Evolutionary conservation across 2,329 filamentous ascomycete species (phyloP), one percentile per base, ranked within the genome.

Genomic region (Aspergillus sp.): DNA sequence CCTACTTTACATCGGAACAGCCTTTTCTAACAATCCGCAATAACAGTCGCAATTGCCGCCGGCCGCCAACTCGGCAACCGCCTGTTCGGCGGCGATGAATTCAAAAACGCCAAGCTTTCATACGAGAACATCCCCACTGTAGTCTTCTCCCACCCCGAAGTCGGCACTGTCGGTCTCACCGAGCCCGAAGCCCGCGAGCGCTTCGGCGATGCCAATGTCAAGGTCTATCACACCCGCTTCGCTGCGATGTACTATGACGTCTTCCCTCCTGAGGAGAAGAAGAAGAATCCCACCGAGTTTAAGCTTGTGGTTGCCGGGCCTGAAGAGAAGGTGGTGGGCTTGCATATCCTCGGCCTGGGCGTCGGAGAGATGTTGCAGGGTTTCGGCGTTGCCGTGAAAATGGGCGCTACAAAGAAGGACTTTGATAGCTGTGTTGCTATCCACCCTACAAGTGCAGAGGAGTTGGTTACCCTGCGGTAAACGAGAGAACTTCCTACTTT

Each of bases 371-470:
- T 91, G 85, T 79, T 91, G 67, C 84, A 92, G 75, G 84, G 89
- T 62, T 90, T 92, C 71, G 89, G 87, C 49, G 87, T 91, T 20
- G 89, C 88, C 15, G 75, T 91, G 64, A 90, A 89, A 82, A 91
- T 91, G 89, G 89, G 89, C 44, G 89, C 89, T 34, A 90, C 85
- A 54, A 91, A 91, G 84, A 83, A 82, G 64, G 87, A 90, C 72
- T 89, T 91, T 73, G 89, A 91, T 69, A 87, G 80, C 69, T 89
- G 86, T 66, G 86, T 91, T 53, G 88, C 89, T 57, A 91, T 91
- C 65, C 89, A 91, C 75, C 89, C 89, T 18, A 91, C 89, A 12
- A 89, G 86, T 65, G 85, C 89, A 1, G 89, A 91, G 75, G 89
- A 91, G 76, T 70, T 91, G 74, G 88, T 90, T 49, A 75, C 73